These are phyloP conservation scores for Pichia membranifaciens DNA, from an alignment of 805 yeast species.

Conservation along the genomic window DNA sequence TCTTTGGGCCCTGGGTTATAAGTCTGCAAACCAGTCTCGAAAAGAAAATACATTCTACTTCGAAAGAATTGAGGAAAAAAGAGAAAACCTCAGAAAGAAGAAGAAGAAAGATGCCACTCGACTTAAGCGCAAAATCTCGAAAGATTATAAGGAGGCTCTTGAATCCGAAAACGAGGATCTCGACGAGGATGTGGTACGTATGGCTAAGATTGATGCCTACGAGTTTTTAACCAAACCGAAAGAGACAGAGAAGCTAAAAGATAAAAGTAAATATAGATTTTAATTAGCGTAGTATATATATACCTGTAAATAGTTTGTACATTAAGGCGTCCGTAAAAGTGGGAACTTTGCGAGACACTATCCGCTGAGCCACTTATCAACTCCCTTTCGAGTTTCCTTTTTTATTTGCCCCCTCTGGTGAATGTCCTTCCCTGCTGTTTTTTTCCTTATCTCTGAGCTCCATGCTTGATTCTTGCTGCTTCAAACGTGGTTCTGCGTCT, in stretches of 20 bases:
- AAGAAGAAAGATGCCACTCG: conserved; percentile 24
- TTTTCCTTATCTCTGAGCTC: background rate
- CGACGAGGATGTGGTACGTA: conserved; percentile 18
- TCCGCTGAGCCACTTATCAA: background rate
- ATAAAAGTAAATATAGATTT: conserved; percentile 17
- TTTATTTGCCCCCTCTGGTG: background rate
- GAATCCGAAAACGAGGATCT: conserved; percentile 21
- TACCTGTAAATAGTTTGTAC: background rate
- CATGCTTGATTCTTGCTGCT: too few relatives aligned
- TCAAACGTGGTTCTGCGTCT: too few relatives aligned
- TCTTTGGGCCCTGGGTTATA: conserved; percentile 72
- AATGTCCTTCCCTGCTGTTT: background rate
- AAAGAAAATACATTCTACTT: conserved; percentile 29
- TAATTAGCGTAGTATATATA: background rate
- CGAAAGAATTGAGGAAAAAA: conserved; percentile 32
- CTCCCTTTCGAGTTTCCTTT: background rate
- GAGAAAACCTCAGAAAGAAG: conserved; percentile 22
- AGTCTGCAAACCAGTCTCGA: conserved; percentile 38
- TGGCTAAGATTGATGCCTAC: conserved; percentile 27
- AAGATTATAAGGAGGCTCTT: conserved; percentile 23
- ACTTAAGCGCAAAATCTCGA: conserved; percentile 20
- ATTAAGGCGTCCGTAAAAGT: background rate
- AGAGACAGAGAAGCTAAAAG: conserved; percentile 22
- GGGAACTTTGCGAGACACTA: background rate
- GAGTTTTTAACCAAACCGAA: conserved; percentile 24